Conservation (phyloP, 148 eudicot genomes). For the Rhododendron henanense region DNA sequence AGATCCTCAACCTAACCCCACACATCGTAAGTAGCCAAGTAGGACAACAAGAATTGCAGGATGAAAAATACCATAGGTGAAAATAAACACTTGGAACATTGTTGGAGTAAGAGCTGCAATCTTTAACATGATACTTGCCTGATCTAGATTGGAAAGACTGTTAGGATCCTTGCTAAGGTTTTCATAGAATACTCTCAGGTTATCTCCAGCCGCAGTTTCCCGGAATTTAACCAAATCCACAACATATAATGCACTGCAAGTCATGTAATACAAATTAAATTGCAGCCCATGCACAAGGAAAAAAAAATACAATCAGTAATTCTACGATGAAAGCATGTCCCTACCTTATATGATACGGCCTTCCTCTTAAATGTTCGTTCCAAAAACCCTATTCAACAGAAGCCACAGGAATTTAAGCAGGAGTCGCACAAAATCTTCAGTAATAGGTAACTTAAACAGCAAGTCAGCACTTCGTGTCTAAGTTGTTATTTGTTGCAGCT, state of each 20-base stretch:
- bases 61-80: not conserved
- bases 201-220: constrained; percentile 94
- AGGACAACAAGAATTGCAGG: not conserved
- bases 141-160: constrained; percentile 96
- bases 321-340: constrained; percentile 1
- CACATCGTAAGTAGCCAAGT: not conserved
- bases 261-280: constrained; percentile 14
- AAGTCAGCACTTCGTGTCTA: not conserved
- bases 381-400: constrained; percentile 72
- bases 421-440: not conserved
- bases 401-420: not conserved
- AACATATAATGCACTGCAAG: constrained; percentile 88
- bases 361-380: constrained; percentile 95
- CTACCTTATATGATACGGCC: constrained; percentile 93
- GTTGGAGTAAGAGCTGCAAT: constrained; percentile 1
- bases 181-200: constrained; percentile 85
- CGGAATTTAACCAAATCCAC: constrained; percentile 92
- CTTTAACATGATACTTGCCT: constrained; percentile 38
- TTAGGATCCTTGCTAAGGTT: constrained; percentile 98
- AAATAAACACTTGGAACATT: not conserved
- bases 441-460: not conserved
- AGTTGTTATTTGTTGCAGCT: not conserved
- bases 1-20: too few relatives aligned
- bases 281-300: constrained; percentile 5
- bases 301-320: not conserved